phyloP scores from a whole-genome alignment of 2,329 filamentous ascomycete species.

The Pseudocercospora cruenta region DNA sequence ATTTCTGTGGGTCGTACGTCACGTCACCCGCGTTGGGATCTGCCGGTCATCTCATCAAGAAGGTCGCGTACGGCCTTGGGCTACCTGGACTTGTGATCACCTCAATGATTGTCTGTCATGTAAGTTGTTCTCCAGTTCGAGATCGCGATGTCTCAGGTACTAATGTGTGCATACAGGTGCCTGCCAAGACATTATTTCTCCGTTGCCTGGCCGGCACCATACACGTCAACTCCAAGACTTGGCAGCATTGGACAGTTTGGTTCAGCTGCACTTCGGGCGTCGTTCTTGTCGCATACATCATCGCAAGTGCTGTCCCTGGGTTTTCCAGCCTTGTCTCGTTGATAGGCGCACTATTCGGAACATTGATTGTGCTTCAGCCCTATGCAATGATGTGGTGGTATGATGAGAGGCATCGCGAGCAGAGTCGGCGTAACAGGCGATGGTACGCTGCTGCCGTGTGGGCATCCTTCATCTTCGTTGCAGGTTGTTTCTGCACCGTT shows the following conservation, averaged over 20 bases:
- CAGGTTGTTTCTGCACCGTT: constrained; percentile 49
- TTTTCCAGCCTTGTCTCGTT: constrained; percentile 33
- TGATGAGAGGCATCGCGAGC: constrained; percentile 43
- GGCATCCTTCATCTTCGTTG: constrained; percentile 41
- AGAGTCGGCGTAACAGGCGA: constrained; percentile 23
- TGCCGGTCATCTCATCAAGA: constrained; percentile 49
- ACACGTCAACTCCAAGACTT: constrained; percentile 27
- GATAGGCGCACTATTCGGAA: constrained; percentile 34
- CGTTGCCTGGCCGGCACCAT: constrained; percentile 26
- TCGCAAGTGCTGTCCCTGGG: constrained; percentile 34
- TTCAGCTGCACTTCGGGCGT: constrained; percentile 24
- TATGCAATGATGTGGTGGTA: constrained; percentile 51
- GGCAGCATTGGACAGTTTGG: constrained; percentile 26
- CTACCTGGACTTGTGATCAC: constrained; percentile 30
- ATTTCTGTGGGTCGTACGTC: constrained; percentile 52
- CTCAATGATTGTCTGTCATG: constrained; percentile 26
- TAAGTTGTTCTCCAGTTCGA: constrained; percentile 12
- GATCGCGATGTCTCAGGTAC: not conserved
- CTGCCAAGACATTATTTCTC: constrained; percentile 34
- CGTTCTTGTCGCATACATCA: constrained; percentile 32
- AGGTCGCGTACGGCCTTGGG: constrained; percentile 48
- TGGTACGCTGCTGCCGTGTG: constrained; percentile 29
- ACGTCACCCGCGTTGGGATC: constrained; percentile 54
- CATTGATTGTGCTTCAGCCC: constrained; percentile 32
- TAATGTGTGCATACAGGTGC: constrained; percentile 3